These are phyloP conservation scores for Apiotrichum brassicae DNA, from an alignment of 1,284 basidiomycete genomes.

Conservation along the genomic window DNA sequence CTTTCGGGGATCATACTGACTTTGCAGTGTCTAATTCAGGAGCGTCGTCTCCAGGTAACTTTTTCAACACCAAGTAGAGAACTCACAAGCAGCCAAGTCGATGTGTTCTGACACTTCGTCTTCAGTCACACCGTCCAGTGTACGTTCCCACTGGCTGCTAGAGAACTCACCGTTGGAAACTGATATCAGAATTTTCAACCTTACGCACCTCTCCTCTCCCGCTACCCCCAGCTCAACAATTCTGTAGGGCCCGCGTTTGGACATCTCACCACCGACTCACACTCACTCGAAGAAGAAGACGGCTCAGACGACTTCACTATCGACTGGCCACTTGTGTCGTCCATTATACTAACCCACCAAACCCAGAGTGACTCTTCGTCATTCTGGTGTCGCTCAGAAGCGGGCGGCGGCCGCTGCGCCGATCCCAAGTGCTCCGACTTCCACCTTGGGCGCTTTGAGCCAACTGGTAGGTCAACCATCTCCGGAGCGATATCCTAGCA, in stretches of 20 bases:
- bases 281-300: neutral
- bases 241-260: neutral
- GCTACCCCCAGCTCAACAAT: constrained; percentile 30
- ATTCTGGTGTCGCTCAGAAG: constrained; percentile 32
- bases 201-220: constrained; percentile 29
- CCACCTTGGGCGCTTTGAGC: constrained; percentile 25
- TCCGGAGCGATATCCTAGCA: neutral
- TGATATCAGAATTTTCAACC: constrained; percentile 11
- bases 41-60: neutral
- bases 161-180: neutral
- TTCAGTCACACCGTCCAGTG: neutral
- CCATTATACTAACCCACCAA: constrained; percentile 36
- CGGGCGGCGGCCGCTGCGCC: constrained; percentile 34
- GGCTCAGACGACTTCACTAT: constrained; percentile 5
- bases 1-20: neutral
- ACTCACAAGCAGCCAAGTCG: constrained; percentile 1
- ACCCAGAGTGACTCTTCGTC: constrained; percentile 22
- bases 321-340: constrained; percentile 25
- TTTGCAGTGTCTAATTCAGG: neutral
- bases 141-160: neutral
- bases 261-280: neutral
- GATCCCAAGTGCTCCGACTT: constrained; percentile 30
- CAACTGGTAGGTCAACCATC: constrained; percentile 27
- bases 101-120: neutral
- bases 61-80: neutral